Conservation (phyloP, 495 filamentous ascomycete genomes). For the Clohesyomyces aquaticus region DNA sequence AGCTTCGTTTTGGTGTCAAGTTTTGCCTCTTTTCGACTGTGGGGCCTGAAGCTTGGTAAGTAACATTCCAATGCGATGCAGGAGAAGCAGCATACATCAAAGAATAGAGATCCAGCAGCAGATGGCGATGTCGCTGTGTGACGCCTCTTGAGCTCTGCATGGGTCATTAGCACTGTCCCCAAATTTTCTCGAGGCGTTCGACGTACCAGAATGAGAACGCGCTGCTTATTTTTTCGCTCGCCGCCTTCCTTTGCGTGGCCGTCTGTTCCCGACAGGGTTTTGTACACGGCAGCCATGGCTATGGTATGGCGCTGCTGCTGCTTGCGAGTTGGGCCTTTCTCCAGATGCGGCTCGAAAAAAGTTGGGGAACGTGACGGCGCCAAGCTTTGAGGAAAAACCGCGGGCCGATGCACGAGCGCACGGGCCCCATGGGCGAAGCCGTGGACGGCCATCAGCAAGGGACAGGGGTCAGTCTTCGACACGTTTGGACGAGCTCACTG, state of each 20-base stretch:
- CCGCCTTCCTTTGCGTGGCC: conserved; percentile 46
- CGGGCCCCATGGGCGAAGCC: not conserved
- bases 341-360: conserved; percentile 11
- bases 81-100: conserved; percentile 59
- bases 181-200: conserved; percentile 1
- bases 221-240: conserved; percentile 66
- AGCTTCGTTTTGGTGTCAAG: conserved; percentile 95
- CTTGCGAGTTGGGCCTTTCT: not conserved
- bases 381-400: conserved; percentile 8
- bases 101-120: conserved; percentile 84
- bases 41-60: conserved; percentile 55
- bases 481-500: not conserved
- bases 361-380: not conserved
- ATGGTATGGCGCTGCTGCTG: not conserved
- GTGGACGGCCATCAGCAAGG: not conserved
- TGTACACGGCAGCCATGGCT: conserved; percentile 92
- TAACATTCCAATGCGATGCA: not conserved
- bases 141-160: conserved; percentile 48
- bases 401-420: not conserved
- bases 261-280: conserved; percentile 72
- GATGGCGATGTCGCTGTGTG: conserved; percentile 88
- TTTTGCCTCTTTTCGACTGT: conserved; percentile 92
- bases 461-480: not conserved
- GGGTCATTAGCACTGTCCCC: conserved; percentile 3
- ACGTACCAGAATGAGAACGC: conserved; percentile 73